Evolutionary conservation across 2,329 filamentous ascomycete genomes (phyloP).

Genomic region (Venturia pyrina): DNA sequence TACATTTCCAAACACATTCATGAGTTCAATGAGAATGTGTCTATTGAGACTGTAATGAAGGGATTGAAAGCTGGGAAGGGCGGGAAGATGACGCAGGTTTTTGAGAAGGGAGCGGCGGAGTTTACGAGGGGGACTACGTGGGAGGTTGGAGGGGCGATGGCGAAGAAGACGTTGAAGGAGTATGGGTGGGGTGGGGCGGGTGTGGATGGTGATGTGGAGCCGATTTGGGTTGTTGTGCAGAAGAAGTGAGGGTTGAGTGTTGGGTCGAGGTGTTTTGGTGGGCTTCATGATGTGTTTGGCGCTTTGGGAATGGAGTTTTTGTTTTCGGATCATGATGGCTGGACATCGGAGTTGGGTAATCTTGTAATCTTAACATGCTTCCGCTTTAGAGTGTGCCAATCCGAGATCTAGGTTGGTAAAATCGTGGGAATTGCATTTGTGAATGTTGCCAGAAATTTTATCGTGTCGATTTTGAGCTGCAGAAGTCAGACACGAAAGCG

Average conservation of each 20-base stretch:
- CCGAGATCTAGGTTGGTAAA: background rate
- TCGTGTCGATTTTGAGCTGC: too few species aligned
- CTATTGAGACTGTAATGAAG: slow-evolving; percentile 12
- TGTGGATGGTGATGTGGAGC: background rate
- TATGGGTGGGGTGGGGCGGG: slow-evolving; percentile 8
- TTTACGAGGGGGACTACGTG: slow-evolving; percentile 14
- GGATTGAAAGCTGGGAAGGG: slow-evolving; percentile 9
- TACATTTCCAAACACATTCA: background rate
- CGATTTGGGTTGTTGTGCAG: slow-evolving; percentile 7
- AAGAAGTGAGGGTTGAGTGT: background rate
- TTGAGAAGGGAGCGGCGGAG: slow-evolving; percentile 12
- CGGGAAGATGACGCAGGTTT: slow-evolving; percentile 14
- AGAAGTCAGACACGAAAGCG: too few species aligned
- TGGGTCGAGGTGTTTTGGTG: background rate
- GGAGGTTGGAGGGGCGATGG: background rate
- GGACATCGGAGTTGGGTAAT: background rate
- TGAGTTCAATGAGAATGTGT: slow-evolving; percentile 9
- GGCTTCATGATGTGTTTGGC: background rate
- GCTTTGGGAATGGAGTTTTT: background rate
- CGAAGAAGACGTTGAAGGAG: slow-evolving; percentile 3
- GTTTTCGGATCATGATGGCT: background rate
- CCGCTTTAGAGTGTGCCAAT: background rate
- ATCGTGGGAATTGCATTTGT: too few species aligned
- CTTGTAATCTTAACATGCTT: background rate
- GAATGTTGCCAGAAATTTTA: too few species aligned